Conservation (phyloP, 345 rosid genomes). For the Schrenkiella parvula region DNA sequence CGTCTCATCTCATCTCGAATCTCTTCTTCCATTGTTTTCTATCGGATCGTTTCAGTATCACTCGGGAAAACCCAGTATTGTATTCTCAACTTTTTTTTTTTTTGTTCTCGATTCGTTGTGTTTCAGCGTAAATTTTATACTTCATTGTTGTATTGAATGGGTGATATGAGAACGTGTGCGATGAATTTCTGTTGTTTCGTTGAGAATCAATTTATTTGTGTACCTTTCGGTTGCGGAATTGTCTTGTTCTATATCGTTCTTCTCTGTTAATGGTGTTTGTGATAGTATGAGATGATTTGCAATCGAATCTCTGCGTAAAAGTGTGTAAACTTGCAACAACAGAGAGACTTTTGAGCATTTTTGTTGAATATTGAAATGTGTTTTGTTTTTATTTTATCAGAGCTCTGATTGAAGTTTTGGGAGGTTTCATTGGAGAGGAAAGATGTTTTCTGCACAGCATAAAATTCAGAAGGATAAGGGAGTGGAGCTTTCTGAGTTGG, state of each 20-base stretch:
- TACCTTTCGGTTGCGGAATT: not conserved
- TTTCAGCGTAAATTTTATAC: not conserved
- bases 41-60: not conserved
- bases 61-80: not conserved
- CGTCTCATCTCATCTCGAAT: not conserved
- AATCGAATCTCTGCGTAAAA: not conserved
- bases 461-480: conserved; percentile 81
- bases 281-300: not conserved
- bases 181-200: not conserved
- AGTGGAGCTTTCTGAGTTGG: conserved; percentile 72
- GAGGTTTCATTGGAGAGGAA: conserved; percentile 8
- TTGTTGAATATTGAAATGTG: not conserved
- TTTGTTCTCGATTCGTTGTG: not conserved
- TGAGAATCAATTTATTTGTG: not conserved
- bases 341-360: not conserved
- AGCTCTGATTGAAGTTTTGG: not conserved
- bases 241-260: not conserved
- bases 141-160: not conserved
- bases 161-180: not conserved
- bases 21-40: not conserved
- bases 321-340: not conserved
- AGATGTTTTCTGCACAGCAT: conserved; percentile 72
- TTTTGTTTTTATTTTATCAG: not conserved
- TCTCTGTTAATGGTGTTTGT: not conserved
- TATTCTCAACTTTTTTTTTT: not conserved